Conservation (phyloP, 345 rosid species). For the Brassica incana region DNA sequence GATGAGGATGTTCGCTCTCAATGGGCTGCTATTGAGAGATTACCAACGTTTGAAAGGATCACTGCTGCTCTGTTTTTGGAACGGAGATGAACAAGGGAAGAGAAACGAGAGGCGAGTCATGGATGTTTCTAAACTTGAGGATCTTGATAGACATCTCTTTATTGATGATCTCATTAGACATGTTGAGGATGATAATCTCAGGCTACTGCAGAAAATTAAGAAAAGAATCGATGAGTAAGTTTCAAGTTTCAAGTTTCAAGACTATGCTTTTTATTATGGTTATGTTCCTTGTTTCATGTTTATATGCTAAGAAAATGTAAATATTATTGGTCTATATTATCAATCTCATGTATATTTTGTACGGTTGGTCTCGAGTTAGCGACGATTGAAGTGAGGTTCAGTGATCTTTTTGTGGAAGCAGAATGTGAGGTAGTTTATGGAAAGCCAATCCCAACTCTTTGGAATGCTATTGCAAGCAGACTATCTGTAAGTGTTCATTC, state of each 20-base stretch:
- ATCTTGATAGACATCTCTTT: constrained; percentile 44
- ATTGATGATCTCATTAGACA: constrained; percentile 51
- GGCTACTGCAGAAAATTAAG: constrained; percentile 42
- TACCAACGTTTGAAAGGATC: constrained; percentile 51
- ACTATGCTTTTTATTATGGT: background rate
- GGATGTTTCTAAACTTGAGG: constrained; percentile 50
- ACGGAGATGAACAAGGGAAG: constrained; percentile 34
- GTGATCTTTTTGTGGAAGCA: constrained; percentile 44
- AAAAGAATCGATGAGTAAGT: constrained; percentile 52
- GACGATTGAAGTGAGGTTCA: constrained; percentile 46
- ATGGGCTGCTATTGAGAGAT: constrained; percentile 51
- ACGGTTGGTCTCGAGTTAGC: constrained; percentile 45
- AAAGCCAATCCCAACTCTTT: constrained; percentile 50
- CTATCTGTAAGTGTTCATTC: constrained; percentile 31
- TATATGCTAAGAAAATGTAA: background rate
- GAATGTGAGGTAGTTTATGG: constrained; percentile 45
- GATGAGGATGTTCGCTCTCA: constrained; percentile 39
- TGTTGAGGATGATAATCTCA: constrained; percentile 52
- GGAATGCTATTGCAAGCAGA: constrained; percentile 35
- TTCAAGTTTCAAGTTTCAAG: background rate
- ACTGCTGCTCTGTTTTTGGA: constrained; percentile 42
- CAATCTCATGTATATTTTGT: background rate
- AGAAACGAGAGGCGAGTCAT: constrained; percentile 25
- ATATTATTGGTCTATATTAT: background rate
- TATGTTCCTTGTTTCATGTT: background rate